Evolutionary conservation across 371 early-diverging fungal genomes (phyloP).

Genomic region (Mucor irregularis): DNA sequence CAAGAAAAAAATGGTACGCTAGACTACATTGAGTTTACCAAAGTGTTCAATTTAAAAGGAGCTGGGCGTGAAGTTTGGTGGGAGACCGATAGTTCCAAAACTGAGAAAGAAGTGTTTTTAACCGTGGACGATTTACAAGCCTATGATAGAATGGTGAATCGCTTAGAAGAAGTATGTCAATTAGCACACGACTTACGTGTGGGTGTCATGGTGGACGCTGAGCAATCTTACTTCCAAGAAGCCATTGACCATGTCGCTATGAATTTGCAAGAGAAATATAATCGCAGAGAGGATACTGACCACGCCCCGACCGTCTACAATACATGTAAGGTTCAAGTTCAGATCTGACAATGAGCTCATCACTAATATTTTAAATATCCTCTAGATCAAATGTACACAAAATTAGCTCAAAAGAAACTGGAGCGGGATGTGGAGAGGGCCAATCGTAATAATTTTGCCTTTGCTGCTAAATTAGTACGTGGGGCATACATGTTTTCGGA

Average conservation of each 20-base stretch:
- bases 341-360: background rate
- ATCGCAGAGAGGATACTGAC: conserved; percentile 48
- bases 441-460: conserved; percentile 64
- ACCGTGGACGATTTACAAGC: conserved; percentile 62
- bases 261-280: conserved; percentile 66
- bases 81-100: conserved; percentile 12
- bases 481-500: conserved; percentile 92
- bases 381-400: conserved; percentile 89
- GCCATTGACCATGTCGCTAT: conserved; percentile 86
- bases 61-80: conserved; percentile 39
- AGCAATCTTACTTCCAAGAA: conserved; percentile 90
- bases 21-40: conserved; percentile 24
- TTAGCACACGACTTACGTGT: conserved; percentile 66
- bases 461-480: conserved; percentile 92
- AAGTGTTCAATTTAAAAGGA: conserved; percentile 32
- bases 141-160: conserved; percentile 64
- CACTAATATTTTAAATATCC: background rate
- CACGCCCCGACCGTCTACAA: conserved; percentile 77
- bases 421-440: conserved; percentile 67
- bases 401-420: conserved; percentile 67
- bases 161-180: conserved; percentile 65
- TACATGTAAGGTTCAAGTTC: conserved; percentile 57
- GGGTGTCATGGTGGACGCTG: conserved; percentile 90
- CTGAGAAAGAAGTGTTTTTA: conserved; percentile 29
- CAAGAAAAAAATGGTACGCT: conserved; percentile 7